Evolutionary conservation across 306 rosid species (phyloP).

Genomic region (Parietaria judaica): DNA sequence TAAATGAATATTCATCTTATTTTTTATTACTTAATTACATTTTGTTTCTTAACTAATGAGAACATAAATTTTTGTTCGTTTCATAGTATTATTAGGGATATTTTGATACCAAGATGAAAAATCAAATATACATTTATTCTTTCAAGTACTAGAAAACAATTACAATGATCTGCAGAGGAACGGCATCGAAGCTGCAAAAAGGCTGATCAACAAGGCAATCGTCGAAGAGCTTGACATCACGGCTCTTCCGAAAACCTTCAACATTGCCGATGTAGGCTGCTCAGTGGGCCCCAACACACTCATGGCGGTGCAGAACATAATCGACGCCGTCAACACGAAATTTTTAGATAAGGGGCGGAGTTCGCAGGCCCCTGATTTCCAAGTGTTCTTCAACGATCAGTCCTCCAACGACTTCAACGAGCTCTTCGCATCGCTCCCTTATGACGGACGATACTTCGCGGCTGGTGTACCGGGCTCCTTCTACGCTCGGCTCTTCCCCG

Average conservation of each 20-base stretch:
- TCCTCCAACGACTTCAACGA: slow-evolving; percentile 21
- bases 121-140: neutral
- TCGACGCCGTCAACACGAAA: slow-evolving; percentile 19
- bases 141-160: neutral
- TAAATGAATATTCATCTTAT: no score
- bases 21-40: no score
- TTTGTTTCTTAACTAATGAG: no score
- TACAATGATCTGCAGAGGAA: neutral
- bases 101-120: no score
- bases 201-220: slow-evolving; percentile 14
- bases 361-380: slow-evolving; percentile 18
- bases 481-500: slow-evolving; percentile 14
- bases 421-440: slow-evolving; percentile 19
- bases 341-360: neutral
- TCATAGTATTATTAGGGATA: no score
- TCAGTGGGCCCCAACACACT: slow-evolving; percentile 34
- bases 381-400: slow-evolving; percentile 20
- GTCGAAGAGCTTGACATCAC: slow-evolving; percentile 11
- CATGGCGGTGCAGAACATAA: slow-evolving; percentile 21
- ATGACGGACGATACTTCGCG: slow-evolving; percentile 5
- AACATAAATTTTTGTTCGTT: no score
- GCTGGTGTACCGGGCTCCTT: slow-evolving; percentile 23
- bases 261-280: slow-evolving; percentile 33
- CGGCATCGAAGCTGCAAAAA: slow-evolving; percentile 6
- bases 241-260: slow-evolving; percentile 11